Percentiles rank a stretch among this genome's conserved stretches.
phyloP scores from a whole-genome alignment of 1,284 basidiomycete genomes.

The Ceratobasidium sp. region DNA sequence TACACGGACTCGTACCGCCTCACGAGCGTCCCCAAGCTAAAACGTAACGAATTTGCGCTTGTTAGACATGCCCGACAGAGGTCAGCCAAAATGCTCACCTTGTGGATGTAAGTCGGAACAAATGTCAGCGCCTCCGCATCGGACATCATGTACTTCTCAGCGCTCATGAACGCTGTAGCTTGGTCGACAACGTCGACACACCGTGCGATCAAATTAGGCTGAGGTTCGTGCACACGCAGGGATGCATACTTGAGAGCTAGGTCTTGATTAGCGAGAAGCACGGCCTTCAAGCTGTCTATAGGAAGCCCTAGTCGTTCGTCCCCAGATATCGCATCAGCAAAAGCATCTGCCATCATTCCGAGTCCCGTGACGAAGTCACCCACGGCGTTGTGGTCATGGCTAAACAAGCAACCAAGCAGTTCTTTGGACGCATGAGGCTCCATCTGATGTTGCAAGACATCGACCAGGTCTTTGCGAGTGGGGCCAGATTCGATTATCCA shows the following conservation, averaged over 20 bases:
- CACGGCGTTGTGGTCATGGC: conserved; percentile 94
- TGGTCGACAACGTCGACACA: conserved; percentile 90
- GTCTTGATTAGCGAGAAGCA: conserved; percentile 92
- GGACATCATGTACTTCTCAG: conserved; percentile 80
- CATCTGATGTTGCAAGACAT: conserved; percentile 91
- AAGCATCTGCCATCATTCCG: conserved; percentile 78
- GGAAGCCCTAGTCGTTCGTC: conserved; percentile 68
- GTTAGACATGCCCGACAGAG: conserved; percentile 9
- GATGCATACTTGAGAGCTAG: conserved; percentile 94
- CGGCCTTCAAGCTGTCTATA: conserved; percentile 67
- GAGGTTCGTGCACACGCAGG: conserved; percentile 90
- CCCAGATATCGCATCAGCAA: conserved; percentile 65
- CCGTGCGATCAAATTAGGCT: conserved; percentile 89
- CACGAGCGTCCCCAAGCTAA: conserved; percentile 83
- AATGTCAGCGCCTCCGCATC: conserved; percentile 92
- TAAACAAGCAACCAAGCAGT: conserved; percentile 85
- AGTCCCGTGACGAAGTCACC: conserved; percentile 91
- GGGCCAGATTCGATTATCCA: conserved; percentile 88
- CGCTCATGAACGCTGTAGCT: conserved; percentile 78
- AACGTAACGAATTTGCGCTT: not conserved
- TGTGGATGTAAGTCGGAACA: conserved; percentile 89
- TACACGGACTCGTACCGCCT: conserved; percentile 75
- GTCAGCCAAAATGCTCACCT: conserved; percentile 64
- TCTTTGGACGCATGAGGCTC: conserved; percentile 83
- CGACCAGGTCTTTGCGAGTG: conserved; percentile 87